Base-by-base conservation (phyloP, 129 eudicot genomes). In the Tagetes patula region DNA sequence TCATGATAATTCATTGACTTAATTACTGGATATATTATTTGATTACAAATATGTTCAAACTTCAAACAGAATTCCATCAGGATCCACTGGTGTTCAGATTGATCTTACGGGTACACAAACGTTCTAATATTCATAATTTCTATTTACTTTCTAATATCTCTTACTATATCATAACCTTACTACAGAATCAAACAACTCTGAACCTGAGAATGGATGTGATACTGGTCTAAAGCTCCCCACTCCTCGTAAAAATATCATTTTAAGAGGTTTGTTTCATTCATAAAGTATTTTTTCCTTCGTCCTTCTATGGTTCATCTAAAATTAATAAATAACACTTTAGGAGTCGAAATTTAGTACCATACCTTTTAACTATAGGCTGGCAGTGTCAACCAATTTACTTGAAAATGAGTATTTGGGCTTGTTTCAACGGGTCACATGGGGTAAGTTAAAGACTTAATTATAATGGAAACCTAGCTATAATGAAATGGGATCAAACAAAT, bases 241-340 rank as follows among this genome's bases (percentile, higher is more conserved):
- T 71, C 79, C 78, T 70, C 48, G 48, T 43, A 77, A 65, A 75
- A 89, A 83, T 45, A 78, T 89, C 54, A 76, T 85, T 63, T 81
- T 89, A 62, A 93, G 82, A 87, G 96, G 96, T 90, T 71, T 11
- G 77, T 49, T 60, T 40, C 47, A 5, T 70, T 61, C 30, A 42
- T 49, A 60, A 58, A 33, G 27, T 20, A 20, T 20, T 20, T 20
- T 20, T 20, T 20, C 27, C 27, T 20, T 20, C 27, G 27, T 20
- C 40, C 20, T 59, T 36, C 10, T 41, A 20, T 49, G 6, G n/a
- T 52, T 40, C 31, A 30, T 14, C 3, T n/a, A 20, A 37, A 50
- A 50, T 36, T 20, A 20, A 20, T 20, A 8, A 9, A 62, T 62
- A 74, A 31, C 68, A 32, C 8, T 71, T 71, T 42, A 37, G 13